A percentile compares a stretch with the other conserved stretches of the same genome.
phyloP scores from a whole-genome alignment of 1,284 basidiomycete genomes.

The Mixia osmundae region DNA sequence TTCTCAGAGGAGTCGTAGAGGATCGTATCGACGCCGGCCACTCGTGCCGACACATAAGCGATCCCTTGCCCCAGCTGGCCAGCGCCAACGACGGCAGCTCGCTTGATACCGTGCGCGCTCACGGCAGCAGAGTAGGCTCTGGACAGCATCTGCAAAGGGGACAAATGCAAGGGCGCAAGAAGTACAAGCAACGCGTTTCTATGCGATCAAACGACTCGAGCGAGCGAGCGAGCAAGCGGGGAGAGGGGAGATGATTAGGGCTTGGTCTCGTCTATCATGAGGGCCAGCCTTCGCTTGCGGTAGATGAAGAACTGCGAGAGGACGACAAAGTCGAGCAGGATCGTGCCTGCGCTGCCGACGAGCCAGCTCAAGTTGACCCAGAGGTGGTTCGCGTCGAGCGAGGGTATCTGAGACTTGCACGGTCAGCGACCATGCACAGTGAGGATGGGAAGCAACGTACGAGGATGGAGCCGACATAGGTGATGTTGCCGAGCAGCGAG shows the following conservation, averaged over 20 bases:
- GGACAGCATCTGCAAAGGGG: too few relatives aligned
- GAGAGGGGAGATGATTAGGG: too few relatives aligned
- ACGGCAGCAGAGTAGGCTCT: too few relatives aligned
- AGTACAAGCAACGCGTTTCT: too few relatives aligned
- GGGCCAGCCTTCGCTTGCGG: too few relatives aligned
- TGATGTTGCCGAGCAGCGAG: constrained; percentile 15
- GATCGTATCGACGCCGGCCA: constrained; percentile 46
- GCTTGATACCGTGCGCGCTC: constrained; percentile 1
- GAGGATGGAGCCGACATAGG: constrained; percentile 14
- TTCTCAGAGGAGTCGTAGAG: constrained; percentile 41
- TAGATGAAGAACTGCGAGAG: constrained; percentile 13
- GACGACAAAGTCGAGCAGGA: constrained; percentile 18
- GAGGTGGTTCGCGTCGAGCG: constrained; percentile 12
- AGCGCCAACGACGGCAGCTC: constrained; percentile 21
- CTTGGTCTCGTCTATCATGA: too few relatives aligned
- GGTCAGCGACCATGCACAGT: not conserved
- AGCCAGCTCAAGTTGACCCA: constrained; percentile 17
- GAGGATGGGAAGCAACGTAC: not conserved
- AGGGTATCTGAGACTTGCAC: constrained; percentile 9
- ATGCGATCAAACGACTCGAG: too few relatives aligned
- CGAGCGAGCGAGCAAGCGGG: too few relatives aligned
- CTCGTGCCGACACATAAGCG: constrained; percentile 46
- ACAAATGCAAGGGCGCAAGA: too few relatives aligned
- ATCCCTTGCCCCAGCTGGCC: constrained; percentile 70
- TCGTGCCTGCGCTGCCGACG: constrained; percentile 15